A percentile compares a stretch with the other conserved stretches of the same genome.
Conservation (phyloP, 2,329 filamentous ascomycete genomes). For the Fusarium sterilihyphosum region DNA sequence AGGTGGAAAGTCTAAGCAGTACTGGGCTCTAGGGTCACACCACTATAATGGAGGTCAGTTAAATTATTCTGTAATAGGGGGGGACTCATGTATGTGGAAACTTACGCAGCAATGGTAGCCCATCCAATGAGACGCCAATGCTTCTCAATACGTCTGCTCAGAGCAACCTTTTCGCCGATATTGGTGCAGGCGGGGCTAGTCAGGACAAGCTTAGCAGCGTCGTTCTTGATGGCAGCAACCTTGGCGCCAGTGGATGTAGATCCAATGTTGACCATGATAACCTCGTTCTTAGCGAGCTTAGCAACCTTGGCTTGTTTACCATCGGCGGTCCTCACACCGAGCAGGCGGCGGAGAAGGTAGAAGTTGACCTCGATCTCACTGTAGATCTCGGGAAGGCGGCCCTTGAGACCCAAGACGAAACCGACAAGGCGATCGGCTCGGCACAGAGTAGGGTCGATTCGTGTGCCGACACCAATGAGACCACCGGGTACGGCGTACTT, state of each 20-base stretch:
- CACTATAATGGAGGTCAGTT: constrained; percentile 50
- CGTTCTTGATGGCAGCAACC: constrained; percentile 95
- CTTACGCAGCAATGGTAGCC: constrained; percentile 80
- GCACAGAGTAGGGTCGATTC: constrained; percentile 97
- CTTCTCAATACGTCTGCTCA: constrained; percentile 97
- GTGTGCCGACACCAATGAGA: constrained; percentile 96
- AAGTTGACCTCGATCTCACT: constrained; percentile 99
- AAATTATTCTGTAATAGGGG: background rate
- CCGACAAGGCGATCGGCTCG: constrained; percentile 98
- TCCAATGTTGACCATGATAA: constrained; percentile 99
- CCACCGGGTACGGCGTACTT: constrained; percentile 98
- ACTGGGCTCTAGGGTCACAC: constrained; percentile 64
- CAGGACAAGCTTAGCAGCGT: constrained; percentile 93
- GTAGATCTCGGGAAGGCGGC: constrained; percentile 94
- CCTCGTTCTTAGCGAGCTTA: constrained; percentile 97
- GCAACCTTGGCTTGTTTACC: constrained; percentile 99
- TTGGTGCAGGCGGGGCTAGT: constrained; percentile 97
- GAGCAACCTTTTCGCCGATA: constrained; percentile 96
- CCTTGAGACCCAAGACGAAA: constrained; percentile 95
- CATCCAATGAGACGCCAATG: constrained; percentile 97
- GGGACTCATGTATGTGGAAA: constrained; percentile 30
- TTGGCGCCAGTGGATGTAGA: constrained; percentile 97
- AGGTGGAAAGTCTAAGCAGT: constrained; percentile 49
- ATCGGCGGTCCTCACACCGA: constrained; percentile 97
- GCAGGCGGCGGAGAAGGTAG: constrained; percentile 91